These are phyloP conservation scores for Melastoma candidum DNA, from an alignment of 441 rosid genomes.

Conservation along the genomic window DNA sequence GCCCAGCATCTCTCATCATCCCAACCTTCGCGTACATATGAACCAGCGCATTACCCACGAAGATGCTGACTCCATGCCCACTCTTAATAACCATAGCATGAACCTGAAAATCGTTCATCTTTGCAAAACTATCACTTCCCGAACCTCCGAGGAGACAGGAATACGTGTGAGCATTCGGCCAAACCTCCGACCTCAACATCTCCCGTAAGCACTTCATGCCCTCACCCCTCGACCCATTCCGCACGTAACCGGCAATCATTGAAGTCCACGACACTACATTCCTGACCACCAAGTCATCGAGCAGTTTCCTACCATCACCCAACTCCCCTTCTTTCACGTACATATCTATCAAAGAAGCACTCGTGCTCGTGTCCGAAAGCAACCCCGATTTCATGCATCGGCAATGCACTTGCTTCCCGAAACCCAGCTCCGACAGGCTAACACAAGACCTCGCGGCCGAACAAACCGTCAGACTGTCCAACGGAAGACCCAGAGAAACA, in stretches of 20 bases:
- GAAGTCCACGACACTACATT: slow-evolving; percentile 69
- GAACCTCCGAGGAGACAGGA: slow-evolving; percentile 47
- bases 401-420: slow-evolving; percentile 62
- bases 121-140: slow-evolving; percentile 28
- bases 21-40: slow-evolving; percentile 41
- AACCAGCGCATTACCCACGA: slow-evolving; percentile 45
- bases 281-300: slow-evolving; percentile 36
- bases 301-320: slow-evolving; percentile 41
- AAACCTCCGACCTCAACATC: slow-evolving; percentile 36
- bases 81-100: slow-evolving; percentile 40
- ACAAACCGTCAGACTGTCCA: slow-evolving; percentile 50
- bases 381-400: slow-evolving; percentile 53
- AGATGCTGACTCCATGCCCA: slow-evolving; percentile 29
- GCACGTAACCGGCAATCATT: slow-evolving; percentile 36
- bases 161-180: slow-evolving; percentile 41
- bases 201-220: slow-evolving; percentile 31
- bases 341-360: slow-evolving; percentile 66
- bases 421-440: slow-evolving; percentile 27
- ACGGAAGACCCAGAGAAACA: slow-evolving; percentile 34
- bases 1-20: slow-evolving; percentile 30
- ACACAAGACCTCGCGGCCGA: slow-evolving; percentile 62
- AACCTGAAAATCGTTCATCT: slow-evolving; percentile 31
- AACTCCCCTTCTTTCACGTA: slow-evolving; percentile 51
- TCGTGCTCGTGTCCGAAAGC: slow-evolving; percentile 51
- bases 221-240: slow-evolving; percentile 23